phyloP scores from a whole-genome alignment of 768 basidiomycete species.

The Xanthoconium purpureum region DNA sequence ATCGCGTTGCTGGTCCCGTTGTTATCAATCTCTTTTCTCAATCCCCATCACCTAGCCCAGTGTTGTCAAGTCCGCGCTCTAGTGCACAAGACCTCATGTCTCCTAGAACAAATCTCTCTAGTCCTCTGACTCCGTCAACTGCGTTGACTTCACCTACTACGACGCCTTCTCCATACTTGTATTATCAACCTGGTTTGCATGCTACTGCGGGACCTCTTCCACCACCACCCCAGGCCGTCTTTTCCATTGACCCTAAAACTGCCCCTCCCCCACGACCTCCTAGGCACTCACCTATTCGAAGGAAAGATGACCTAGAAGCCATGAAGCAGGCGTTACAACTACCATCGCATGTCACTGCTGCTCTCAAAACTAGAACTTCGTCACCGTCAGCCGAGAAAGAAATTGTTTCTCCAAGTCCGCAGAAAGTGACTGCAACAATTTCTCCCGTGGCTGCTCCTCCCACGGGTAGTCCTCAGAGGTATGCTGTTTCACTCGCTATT shows the following conservation, averaged over 20 bases:
- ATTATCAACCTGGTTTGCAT: slow-evolving; percentile 67
- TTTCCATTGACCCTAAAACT: slow-evolving; percentile 44
- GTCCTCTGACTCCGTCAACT: slow-evolving; percentile 26
- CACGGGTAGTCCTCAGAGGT: slow-evolving; percentile 20
- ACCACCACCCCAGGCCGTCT: slow-evolving; percentile 59
- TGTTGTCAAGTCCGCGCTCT: slow-evolving; percentile 25
- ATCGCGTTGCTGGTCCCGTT: slow-evolving; percentile 62
- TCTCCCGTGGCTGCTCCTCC: slow-evolving; percentile 1
- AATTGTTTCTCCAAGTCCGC: slow-evolving; percentile 28
- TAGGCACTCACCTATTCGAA: slow-evolving; percentile 53
- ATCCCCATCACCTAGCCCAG: slow-evolving; percentile 28
- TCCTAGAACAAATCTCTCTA: slow-evolving; percentile 22
- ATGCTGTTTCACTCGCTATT: background rate
- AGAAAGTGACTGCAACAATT: slow-evolving; percentile 10
- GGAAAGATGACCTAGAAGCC: slow-evolving; percentile 49
- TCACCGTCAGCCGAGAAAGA: slow-evolving; percentile 19
- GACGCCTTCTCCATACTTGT: slow-evolving; percentile 43
- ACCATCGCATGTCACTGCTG: slow-evolving; percentile 51
- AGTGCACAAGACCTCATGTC: slow-evolving; percentile 30
- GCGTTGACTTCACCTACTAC: slow-evolving; percentile 29
- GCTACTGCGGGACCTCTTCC: slow-evolving; percentile 73
- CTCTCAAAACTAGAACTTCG: slow-evolving; percentile 29
- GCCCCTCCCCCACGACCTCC: slow-evolving; percentile 62
- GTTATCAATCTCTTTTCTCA: slow-evolving; percentile 47
- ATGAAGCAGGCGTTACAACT: slow-evolving; percentile 60